Evolutionary conservation across 306 rosid genomes (phyloP).

Genomic region (Medicago arabica): DNA sequence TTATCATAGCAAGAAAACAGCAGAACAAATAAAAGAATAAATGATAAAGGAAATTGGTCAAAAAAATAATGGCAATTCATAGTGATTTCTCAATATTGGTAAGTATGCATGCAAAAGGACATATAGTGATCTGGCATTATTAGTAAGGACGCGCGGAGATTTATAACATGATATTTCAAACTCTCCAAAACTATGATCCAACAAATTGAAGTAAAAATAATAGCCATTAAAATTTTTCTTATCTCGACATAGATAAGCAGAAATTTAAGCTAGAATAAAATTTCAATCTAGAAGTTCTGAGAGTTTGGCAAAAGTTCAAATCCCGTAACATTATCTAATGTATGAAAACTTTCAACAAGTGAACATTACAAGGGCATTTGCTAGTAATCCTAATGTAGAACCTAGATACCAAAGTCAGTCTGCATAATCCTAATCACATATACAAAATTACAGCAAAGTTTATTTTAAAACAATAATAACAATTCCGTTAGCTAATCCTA

Average conservation of each 20-base stretch:
- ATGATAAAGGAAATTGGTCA: too few relatives aligned
- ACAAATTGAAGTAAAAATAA: neutral
- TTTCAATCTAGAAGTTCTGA: neutral
- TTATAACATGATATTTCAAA: slow-evolving; percentile 1
- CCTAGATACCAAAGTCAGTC: too few relatives aligned
- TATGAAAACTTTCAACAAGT: neutral
- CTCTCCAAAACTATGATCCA: neutral
- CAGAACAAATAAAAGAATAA: neutral
- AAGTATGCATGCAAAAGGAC: neutral
- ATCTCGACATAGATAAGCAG: neutral
- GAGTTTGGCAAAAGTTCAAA: slow-evolving; percentile 15
- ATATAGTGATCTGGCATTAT: neutral
- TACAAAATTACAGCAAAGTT: too few relatives aligned
- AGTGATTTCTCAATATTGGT: neutral
- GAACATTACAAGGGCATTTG: neutral
- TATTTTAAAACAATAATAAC: too few relatives aligned
- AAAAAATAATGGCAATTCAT: too few relatives aligned
- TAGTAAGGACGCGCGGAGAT: neutral
- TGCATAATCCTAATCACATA: too few relatives aligned
- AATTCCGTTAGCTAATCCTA: too few relatives aligned
- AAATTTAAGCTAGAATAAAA: too few relatives aligned
- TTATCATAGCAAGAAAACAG: neutral
- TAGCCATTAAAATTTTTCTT: neutral
- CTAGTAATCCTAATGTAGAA: too few relatives aligned
- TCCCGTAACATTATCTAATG: slow-evolving; percentile 9